phyloP scores from a whole-genome alignment of 2,329 filamentous ascomycete species.

The Ophiostoma piceae region DNA sequence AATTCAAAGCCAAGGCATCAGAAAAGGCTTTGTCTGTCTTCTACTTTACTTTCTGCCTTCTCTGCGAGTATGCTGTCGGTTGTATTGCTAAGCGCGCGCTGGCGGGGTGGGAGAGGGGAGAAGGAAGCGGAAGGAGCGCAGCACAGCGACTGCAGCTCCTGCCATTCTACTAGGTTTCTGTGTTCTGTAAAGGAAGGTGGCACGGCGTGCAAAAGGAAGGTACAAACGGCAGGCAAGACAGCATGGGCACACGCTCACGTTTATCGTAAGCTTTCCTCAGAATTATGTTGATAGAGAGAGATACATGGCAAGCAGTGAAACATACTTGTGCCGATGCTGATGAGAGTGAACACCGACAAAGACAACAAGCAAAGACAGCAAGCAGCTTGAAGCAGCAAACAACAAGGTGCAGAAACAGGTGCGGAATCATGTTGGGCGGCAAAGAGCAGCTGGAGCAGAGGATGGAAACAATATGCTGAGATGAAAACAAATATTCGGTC shows the following conservation, averaged over 20 bases:
- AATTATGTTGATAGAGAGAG: not conserved
- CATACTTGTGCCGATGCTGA: not conserved
- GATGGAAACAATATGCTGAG: no score
- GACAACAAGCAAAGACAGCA: no score
- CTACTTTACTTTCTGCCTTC: not conserved
- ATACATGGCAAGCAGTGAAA: not conserved
- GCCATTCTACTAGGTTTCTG: not conserved
- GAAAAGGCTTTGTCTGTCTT: not conserved
- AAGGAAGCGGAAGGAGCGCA: slow-evolving; percentile 9
- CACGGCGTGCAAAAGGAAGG: not conserved
- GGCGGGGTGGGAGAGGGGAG: slow-evolving; percentile 2
- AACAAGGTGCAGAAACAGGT: no score
- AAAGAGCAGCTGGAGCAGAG: no score
- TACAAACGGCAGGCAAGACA: not conserved
- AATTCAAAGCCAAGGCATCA: not conserved
- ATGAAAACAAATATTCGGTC: no score
- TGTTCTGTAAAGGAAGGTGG: not conserved
- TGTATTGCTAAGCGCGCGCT: slow-evolving; percentile 24
- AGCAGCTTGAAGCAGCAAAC: not conserved
- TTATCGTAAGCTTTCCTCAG: not conserved
- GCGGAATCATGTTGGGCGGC: no score
- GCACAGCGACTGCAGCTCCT: not conserved
- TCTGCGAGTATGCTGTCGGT: slow-evolving; percentile 16
- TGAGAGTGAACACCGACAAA: not conserved
- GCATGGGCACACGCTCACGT: not conserved